Conservation (phyloP, 2,329 filamentous ascomycete species). For the Cytospora paraplurivora region DNA sequence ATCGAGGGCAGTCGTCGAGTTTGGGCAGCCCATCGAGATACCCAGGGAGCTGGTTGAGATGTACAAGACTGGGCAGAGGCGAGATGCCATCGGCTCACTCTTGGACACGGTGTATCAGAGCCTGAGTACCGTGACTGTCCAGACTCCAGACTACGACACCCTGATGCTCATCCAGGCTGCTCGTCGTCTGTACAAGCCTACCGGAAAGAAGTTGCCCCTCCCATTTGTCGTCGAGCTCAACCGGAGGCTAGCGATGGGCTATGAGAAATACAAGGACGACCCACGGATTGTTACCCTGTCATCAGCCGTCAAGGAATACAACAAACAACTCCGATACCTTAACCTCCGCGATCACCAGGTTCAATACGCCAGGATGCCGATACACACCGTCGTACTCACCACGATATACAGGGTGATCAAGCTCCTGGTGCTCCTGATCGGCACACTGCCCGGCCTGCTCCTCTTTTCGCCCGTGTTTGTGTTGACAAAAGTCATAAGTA, state of each 20-base stretch:
- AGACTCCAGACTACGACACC: constrained; percentile 91
- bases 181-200: constrained; percentile 88
- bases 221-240: constrained; percentile 95
- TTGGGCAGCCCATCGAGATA: constrained; percentile 86
- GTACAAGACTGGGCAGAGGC: constrained; percentile 79
- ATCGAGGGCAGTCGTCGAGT: constrained; percentile 92
- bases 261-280: constrained; percentile 90
- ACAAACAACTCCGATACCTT: constrained; percentile 80
- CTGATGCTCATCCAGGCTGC: constrained; percentile 96
- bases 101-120: constrained; percentile 85
- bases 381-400: constrained; percentile 72
- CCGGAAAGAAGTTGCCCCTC: constrained; percentile 88
- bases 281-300: constrained; percentile 77
- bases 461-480: constrained; percentile 90
- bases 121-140: constrained; percentile 86
- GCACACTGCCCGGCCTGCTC: constrained; percentile 81
- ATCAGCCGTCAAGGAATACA: constrained; percentile 79
- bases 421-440: constrained; percentile 73
- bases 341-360: constrained; percentile 94
- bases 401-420: constrained; percentile 81
- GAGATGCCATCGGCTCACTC: constrained; percentile 83
- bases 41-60: constrained; percentile 79
- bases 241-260: constrained; percentile 85
- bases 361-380: constrained; percentile 83
- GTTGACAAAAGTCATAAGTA: constrained; percentile 78